Conservation (phyloP, 2,329 filamentous ascomycete species). For the Ophiostoma pallidulum region DNA sequence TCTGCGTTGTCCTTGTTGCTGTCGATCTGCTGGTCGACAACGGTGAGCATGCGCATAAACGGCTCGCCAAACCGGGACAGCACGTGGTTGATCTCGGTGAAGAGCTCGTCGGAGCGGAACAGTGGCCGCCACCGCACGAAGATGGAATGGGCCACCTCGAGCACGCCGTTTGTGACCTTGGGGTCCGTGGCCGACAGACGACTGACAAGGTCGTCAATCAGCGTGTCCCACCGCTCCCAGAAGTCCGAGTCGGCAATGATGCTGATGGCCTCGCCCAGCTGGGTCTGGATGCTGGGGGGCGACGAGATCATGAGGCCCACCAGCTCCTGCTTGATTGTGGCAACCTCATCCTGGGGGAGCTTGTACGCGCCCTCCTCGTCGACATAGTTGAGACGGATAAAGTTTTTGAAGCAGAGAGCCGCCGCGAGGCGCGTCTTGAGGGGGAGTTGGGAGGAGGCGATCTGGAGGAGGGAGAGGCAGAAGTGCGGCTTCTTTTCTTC, state of each 20-base stretch:
- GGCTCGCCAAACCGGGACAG: slow-evolving; percentile 73
- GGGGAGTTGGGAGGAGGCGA: slow-evolving; percentile 70
- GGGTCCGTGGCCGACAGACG: slow-evolving; percentile 74
- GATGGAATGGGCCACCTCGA: slow-evolving; percentile 96
- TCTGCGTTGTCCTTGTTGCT: slow-evolving; percentile 67
- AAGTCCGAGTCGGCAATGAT: slow-evolving; percentile 98
- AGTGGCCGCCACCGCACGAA: slow-evolving; percentile 93
- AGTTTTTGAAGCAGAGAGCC: slow-evolving; percentile 97
- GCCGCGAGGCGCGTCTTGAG: slow-evolving; percentile 75
- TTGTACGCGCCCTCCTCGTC: slow-evolving; percentile 94
- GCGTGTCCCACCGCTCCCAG: slow-evolving; percentile 90
- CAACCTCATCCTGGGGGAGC: slow-evolving; percentile 71
- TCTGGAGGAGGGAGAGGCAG: slow-evolving; percentile 79
- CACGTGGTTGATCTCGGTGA: slow-evolving; percentile 94
- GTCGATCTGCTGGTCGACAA: slow-evolving; percentile 63
- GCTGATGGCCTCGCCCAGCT: slow-evolving; percentile 93
- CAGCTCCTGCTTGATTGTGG: slow-evolving; percentile 86
- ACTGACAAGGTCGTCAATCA: slow-evolving; percentile 73
- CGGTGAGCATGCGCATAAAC: slow-evolving; percentile 70
- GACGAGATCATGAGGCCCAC: slow-evolving; percentile 95
- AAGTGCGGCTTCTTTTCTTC: slow-evolving; percentile 81
- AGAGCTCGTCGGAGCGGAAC: slow-evolving; percentile 86
- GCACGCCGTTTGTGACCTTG: slow-evolving; percentile 81
- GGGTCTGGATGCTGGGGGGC: slow-evolving; percentile 76
- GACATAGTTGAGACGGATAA: slow-evolving; percentile 88